Evolutionary conservation across 352 stramenopile genomes (phyloP).

Genomic region (Lagenidium giganteum): DNA sequence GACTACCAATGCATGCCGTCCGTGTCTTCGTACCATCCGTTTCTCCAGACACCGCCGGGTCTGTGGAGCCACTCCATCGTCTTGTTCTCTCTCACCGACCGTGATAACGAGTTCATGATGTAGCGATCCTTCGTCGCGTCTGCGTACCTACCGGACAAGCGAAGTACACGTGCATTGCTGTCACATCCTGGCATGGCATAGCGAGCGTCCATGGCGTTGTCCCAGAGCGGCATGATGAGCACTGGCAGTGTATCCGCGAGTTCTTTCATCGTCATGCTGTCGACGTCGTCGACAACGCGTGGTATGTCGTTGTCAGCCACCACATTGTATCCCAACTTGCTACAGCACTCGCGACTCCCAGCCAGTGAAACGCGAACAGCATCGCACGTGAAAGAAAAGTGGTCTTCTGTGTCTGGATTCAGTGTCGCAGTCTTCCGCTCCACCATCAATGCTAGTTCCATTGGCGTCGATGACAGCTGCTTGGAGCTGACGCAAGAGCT

Average conservation of each 20-base stretch:
- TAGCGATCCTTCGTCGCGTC: not conserved
- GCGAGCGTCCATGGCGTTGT: conserved; percentile 12
- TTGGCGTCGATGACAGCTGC: conserved; percentile 1
- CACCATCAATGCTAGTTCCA: conserved; percentile 17
- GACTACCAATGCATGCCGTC: conserved; percentile 11
- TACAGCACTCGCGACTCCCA: conserved; percentile 12
- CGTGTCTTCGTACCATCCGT: conserved; percentile 29
- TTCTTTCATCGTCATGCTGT: conserved; percentile 1
- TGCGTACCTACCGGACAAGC: conserved; percentile 14
- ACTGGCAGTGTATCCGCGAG: conserved; percentile 20
- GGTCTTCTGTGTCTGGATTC: not conserved
- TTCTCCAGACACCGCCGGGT: conserved; percentile 22
- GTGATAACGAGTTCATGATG: conserved; percentile 3
- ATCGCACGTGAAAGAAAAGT: conserved; percentile 15
- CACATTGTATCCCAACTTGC: conserved; percentile 19
- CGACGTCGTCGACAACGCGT: conserved; percentile 14
- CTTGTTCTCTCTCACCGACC: conserved; percentile 8
- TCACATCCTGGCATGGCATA: conserved; percentile 19
- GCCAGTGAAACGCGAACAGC: conserved; percentile 9
- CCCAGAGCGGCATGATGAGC: conserved; percentile 29
- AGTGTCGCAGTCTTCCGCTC: conserved; percentile 6
- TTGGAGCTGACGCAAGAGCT: conserved; percentile 4
- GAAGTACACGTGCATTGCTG: conserved; percentile 22
- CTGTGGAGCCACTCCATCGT: conserved; percentile 15
- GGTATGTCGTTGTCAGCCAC: conserved; percentile 15